Percentiles rank a stretch among this genome's conserved stretches.
Conservation (phyloP, 2,329 filamentous ascomycete species). For the Claviceps sp. region DNA sequence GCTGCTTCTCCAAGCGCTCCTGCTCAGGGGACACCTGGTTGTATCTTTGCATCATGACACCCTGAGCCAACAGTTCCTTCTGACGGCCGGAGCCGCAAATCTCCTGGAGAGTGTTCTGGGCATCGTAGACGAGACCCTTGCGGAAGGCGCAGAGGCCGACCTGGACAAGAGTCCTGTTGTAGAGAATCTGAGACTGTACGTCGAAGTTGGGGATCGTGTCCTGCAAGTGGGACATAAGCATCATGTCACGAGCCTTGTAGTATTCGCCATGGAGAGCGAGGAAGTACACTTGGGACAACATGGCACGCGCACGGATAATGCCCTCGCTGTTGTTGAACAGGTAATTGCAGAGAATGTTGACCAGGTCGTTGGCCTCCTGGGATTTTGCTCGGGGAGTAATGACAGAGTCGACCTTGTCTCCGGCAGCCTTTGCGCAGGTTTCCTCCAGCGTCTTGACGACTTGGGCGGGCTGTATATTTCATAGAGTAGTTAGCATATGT, state of each 20-base stretch:
- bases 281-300: slow-evolving; percentile 99
- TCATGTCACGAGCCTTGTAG: slow-evolving; percentile 96
- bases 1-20: slow-evolving; percentile 91
- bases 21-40: slow-evolving; percentile 94
- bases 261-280: slow-evolving; percentile 94
- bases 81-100: slow-evolving; percentile 95
- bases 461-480: slow-evolving; percentile 52
- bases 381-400: slow-evolving; percentile 63
- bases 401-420: slow-evolving; percentile 54
- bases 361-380: slow-evolving; percentile 58
- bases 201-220: slow-evolving; percentile 96
- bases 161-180: slow-evolving; percentile 95
- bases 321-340: slow-evolving; percentile 90
- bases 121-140: slow-evolving; percentile 90
- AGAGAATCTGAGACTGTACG: slow-evolving; percentile 92
- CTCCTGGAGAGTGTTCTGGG: slow-evolving; percentile 93
- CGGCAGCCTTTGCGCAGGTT: slow-evolving; percentile 77
- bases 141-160: slow-evolving; percentile 98
- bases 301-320: slow-evolving; percentile 88
- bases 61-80: slow-evolving; percentile 95
- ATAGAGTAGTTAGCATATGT: slow-evolving; percentile 4
- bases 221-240: slow-evolving; percentile 98
- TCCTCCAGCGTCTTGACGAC: slow-evolving; percentile 91
- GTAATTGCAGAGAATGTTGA: slow-evolving; percentile 85
- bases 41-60: slow-evolving; percentile 96